Evolutionary conservation across 2,329 filamentous ascomycete genomes (phyloP).

Genomic region (Ophiosphaerella korrae): DNA sequence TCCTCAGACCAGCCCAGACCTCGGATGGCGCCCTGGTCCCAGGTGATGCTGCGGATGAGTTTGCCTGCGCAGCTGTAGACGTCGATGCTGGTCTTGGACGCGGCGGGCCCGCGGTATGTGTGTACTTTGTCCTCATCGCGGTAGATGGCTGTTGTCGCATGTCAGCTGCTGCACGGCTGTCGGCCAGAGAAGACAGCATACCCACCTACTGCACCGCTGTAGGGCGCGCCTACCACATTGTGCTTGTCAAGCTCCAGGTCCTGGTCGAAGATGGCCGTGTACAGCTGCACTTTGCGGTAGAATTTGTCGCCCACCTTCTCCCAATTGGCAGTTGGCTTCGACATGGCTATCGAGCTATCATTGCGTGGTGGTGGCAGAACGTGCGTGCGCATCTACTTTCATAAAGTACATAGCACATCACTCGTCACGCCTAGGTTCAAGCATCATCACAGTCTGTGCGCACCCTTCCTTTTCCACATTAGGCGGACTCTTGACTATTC

Average conservation of each 20-base stretch:
- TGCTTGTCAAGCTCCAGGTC: conserved; percentile 96
- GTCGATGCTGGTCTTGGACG: conserved; percentile 83
- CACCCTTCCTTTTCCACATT: no score
- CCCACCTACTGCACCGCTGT: conserved; percentile 88
- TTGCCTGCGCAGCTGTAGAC: conserved; percentile 93
- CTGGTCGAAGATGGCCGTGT: conserved; percentile 89
- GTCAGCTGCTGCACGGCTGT: conserved; percentile 21
- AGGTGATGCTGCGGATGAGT: conserved; percentile 80
- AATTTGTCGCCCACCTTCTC: conserved; percentile 90
- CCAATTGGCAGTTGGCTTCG: conserved; percentile 84
- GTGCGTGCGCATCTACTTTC: no score
- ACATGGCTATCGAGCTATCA: conserved; percentile 38
- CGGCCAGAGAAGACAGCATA: conserved; percentile 10
- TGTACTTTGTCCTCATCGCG: conserved; percentile 86
- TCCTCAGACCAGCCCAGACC: conserved; percentile 96
- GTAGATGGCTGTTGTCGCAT: conserved; percentile 69
- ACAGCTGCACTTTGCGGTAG: conserved; percentile 93
- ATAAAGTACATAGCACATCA: no score
- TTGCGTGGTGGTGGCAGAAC: conserved; percentile 10
- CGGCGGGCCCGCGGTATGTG: conserved; percentile 72
- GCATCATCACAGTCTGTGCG: no score
- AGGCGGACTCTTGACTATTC: no score
- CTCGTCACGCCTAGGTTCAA: no score
- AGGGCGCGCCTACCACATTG: conserved; percentile 87
- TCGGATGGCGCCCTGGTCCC: conserved; percentile 87